Conservation (phyloP, 345 rosid species). For the Dimocarpus longan region DNA sequence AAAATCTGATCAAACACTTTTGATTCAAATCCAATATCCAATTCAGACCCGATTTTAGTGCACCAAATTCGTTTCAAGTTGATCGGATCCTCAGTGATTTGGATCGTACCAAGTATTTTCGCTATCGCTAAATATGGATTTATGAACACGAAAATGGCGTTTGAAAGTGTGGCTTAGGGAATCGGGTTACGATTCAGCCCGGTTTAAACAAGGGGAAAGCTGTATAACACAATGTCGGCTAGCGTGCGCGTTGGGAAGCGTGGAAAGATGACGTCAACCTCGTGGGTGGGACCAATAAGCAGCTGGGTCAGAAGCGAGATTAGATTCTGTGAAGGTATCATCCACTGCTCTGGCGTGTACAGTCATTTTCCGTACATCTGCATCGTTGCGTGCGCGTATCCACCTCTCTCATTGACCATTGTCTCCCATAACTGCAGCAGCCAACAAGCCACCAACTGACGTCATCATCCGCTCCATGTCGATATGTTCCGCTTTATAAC, state of each 20-base stretch:
- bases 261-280: background rate
- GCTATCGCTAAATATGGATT: too few relatives aligned
- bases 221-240: background rate
- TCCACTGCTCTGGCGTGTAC: background rate
- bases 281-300: background rate
- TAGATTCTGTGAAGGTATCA: background rate
- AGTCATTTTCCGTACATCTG: background rate
- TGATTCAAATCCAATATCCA: too few relatives aligned
- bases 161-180: too few relatives aligned
- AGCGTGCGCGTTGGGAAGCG: constrained; percentile 10
- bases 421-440: background rate
- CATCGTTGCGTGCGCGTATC: background rate
- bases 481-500: too few relatives aligned
- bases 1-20: too few relatives aligned
- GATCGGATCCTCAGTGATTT: too few relatives aligned
- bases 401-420: background rate
- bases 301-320: background rate
- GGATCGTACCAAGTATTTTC: too few relatives aligned
- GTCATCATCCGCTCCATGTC: background rate
- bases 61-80: too few relatives aligned
- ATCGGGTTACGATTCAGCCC: too few relatives aligned
- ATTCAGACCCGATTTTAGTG: too few relatives aligned
- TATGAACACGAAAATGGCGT: too few relatives aligned
- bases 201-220: too few relatives aligned
- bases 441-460: background rate